These are phyloP conservation scores for Larix kaempferi DNA, from an alignment of 75 land plant genomes.

Conservation along the genomic window DNA sequence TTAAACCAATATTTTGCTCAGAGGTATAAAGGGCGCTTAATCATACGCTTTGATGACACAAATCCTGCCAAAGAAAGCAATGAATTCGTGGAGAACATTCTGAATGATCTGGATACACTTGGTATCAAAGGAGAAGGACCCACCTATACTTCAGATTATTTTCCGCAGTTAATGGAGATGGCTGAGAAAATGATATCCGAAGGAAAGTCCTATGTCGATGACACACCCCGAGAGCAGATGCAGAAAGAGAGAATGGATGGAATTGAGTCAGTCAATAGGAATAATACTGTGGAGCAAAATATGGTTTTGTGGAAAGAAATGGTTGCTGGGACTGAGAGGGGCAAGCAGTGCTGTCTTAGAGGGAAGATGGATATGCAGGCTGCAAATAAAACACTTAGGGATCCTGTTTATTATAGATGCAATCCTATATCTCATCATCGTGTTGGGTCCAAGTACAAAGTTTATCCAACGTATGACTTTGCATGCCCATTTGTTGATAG, in stretches of 20 bases:
- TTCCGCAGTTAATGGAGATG: conserved; percentile 71
- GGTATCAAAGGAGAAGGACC: conserved; percentile 67
- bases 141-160: conserved; percentile 92
- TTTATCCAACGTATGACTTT: conserved; percentile 97
- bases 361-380: conserved; percentile 94
- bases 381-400: conserved; percentile 78
- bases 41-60: conserved; percentile 44
- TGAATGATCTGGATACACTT: conserved; percentile 70
- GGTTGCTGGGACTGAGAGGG: conserved; percentile 69
- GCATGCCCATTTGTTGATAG: conserved; percentile 97
- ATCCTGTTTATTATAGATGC: conserved; percentile 95
- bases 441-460: conserved; percentile 81
- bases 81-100: conserved; percentile 36
- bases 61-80: conserved; percentile 35
- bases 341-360: conserved; percentile 71
- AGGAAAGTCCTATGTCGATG: conserved; percentile 95
- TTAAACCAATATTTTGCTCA: conserved; percentile 85
- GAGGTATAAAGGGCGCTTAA: conserved; percentile 63
- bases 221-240: conserved; percentile 94
- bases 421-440: conserved; percentile 83
- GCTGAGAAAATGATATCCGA: conserved; percentile 73
- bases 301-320: conserved; percentile 86
- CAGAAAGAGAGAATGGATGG: conserved; percentile 91
- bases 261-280: conserved; percentile 84
- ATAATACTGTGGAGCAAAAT: conserved; percentile 62